Evolutionary conservation across 2,329 filamentous ascomycete species (phyloP), one percentile per base, ranked within the genome.

Genomic region (Tolypocladium ophioglossoides): DNA sequence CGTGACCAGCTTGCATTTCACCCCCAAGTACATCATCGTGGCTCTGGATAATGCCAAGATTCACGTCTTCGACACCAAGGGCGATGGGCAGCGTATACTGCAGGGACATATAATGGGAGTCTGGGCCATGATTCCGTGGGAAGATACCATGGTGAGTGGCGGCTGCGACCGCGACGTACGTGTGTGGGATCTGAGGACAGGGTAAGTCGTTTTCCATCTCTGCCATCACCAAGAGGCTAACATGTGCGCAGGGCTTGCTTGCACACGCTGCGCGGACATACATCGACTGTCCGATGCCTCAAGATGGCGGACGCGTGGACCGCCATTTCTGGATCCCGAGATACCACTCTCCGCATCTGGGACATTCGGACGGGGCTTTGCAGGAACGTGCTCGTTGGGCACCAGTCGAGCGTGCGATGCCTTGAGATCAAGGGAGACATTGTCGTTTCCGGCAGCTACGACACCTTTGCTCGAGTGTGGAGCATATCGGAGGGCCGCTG

Each of bases 111-210:
- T 97, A 47, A 99, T 99, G 94, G 94, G 94, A 41, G 94, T 99
- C 22, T 99, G 94, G 94, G 94, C 94, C 50, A 97, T 99, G 92
- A 91, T 99, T 27, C 94, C 94, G 8, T 96, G 91, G 89, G 92
- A 89, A 56, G 92, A 99, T 68, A 87, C 89, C 52, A 78, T 99
- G 57, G 94, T 99, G 56, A 96, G 91, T 63, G 94, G 94, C 63
- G 94, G 94, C 7, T 99, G 94, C 68, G 94, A 99, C 73, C 83
- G 94, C 57, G 94, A 99, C 67, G 94, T 99, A 32, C 82, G 94
- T 55, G 94, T 99, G 7, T 99, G 94, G 94, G 89, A 99, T 65
- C 85, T 99, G 76, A 84, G 85, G 51, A 95, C 89, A 57, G 94
- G 91, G 89, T 95, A 80, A 69, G 83, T 63, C 35, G 6, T 37